Conservation (phyloP, 164 flowering plant genomes). For the Amborella trichopoda region DNA sequence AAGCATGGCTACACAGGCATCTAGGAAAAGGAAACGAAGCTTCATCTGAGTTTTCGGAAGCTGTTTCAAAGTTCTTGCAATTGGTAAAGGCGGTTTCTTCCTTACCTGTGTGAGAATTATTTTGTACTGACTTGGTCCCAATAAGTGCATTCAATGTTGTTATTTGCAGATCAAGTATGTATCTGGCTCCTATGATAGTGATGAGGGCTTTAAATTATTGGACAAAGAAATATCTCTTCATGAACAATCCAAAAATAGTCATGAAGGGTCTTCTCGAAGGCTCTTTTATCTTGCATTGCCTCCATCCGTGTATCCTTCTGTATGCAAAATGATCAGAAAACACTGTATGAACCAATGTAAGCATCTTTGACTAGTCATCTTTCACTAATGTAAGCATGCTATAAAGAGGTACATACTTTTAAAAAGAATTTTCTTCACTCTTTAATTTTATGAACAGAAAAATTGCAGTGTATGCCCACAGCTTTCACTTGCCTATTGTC, state of each 20-base stretch:
- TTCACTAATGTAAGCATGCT: no score
- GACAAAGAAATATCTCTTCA: conserved; percentile 74
- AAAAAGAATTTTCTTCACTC: no score
- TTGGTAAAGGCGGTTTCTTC: conserved; percentile 36
- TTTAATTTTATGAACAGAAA: no score
- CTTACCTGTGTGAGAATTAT: not conserved
- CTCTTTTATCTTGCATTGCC: conserved; percentile 97
- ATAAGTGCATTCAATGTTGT: conserved; percentile 1
- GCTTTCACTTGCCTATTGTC: no score
- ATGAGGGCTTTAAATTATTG: conserved; percentile 56
- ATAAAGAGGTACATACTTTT: no score
- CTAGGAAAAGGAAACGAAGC: conserved; percentile 32
- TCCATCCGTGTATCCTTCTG: conserved; percentile 97
- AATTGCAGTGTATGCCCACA: no score
- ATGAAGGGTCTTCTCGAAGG: conserved; percentile 73
- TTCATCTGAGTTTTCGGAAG: conserved; percentile 37
- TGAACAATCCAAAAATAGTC: conserved; percentile 50
- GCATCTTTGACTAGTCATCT: conserved; percentile 1
- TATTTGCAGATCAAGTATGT: conserved; percentile 78
- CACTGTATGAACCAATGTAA: conserved; percentile 81
- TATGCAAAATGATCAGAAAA: conserved; percentile 74
- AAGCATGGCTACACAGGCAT: conserved; percentile 69
- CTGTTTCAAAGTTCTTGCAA: conserved; percentile 53
- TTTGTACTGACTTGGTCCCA: not conserved
- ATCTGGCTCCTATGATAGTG: conserved; percentile 72